Percentiles rank a stretch among this genome's conserved stretches.
Evolutionary conservation across 2,329 filamentous ascomycete species (phyloP).

Genomic region (Penicillium capsulatum): DNA sequence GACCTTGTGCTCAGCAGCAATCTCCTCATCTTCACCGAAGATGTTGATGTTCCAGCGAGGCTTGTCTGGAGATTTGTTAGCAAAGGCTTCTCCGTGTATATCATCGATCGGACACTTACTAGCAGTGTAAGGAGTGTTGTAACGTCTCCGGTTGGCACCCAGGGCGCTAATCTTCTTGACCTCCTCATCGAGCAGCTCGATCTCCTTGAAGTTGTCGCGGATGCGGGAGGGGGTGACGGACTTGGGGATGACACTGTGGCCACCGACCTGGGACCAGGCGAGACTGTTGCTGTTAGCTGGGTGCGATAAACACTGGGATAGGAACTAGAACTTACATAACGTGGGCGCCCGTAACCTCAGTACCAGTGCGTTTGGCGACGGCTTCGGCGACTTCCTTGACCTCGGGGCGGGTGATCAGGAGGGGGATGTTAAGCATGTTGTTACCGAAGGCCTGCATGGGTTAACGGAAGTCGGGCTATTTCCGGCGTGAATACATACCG

Average conservation of each 20-base stretch:
- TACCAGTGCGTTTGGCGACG: constrained; percentile 34
- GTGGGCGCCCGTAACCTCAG: constrained; percentile 34
- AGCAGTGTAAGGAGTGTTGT: constrained; percentile 34
- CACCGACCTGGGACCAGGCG: constrained; percentile 40
- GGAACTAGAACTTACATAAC: constrained; percentile 28
- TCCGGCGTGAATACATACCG: constrained; percentile 35
- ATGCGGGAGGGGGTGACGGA: constrained; percentile 43
- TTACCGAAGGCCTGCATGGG: constrained; percentile 51
- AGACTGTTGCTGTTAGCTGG: constrained; percentile 23
- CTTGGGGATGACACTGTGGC: constrained; percentile 43
- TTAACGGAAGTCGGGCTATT: constrained; percentile 1
- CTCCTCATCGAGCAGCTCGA: constrained; percentile 39
- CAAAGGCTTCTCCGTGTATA: background rate
- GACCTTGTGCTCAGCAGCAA: constrained; percentile 48
- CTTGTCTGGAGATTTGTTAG: constrained; percentile 37
- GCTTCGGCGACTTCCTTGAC: constrained; percentile 63
- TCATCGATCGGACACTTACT: constrained; percentile 20
- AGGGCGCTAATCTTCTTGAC: constrained; percentile 33
- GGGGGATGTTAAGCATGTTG: constrained; percentile 57
- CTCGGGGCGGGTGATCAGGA: constrained; percentile 60
- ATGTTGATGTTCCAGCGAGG: constrained; percentile 57
- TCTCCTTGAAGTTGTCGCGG: constrained; percentile 42
- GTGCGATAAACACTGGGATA: background rate
- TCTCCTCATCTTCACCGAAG: constrained; percentile 53
- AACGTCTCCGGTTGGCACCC: constrained; percentile 34